Conservation (phyloP, 495 filamentous ascomycete species). For the Lasiosphaeris hirsuta region DNA sequence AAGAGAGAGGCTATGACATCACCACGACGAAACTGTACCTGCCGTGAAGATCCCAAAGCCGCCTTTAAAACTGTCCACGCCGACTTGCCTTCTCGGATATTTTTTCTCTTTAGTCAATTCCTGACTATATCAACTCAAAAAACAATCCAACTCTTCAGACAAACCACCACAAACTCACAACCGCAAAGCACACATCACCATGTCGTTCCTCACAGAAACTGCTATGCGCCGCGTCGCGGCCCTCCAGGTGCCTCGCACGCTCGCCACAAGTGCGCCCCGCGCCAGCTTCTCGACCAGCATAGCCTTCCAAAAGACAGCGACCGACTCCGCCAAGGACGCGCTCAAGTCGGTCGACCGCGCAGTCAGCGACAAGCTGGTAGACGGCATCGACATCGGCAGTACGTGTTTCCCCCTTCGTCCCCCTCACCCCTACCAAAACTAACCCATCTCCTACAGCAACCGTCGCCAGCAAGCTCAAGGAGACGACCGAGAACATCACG, state of each 20-base stretch:
- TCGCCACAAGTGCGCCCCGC: slow-evolving; percentile 25
- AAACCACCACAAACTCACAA: slow-evolving; percentile 12
- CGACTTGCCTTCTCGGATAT: not conserved
- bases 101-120: not conserved
- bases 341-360: slow-evolving; percentile 50
- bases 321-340: slow-evolving; percentile 49
- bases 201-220: slow-evolving; percentile 48
- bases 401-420: slow-evolving; percentile 23
- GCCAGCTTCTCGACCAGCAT: slow-evolving; percentile 44
- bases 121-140: not conserved
- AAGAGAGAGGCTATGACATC: slow-evolving; percentile 24
- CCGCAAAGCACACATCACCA: slow-evolving; percentile 29
- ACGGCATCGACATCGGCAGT: slow-evolving; percentile 53
- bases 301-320: slow-evolving; percentile 39
- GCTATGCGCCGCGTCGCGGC: slow-evolving; percentile 36
- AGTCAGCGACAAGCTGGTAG: slow-evolving; percentile 53
- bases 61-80: not conserved
- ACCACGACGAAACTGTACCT: slow-evolving; percentile 18
- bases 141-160: not conserved
- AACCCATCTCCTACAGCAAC: slow-evolving; percentile 33
- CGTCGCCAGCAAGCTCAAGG: slow-evolving; percentile 44
- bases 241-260: slow-evolving; percentile 20
- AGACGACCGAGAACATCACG: slow-evolving; percentile 26
- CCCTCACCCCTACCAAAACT: slow-evolving; percentile 2
- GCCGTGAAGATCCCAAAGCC: not conserved